Evolutionary conservation across 805 yeast species (phyloP).

Genomic region (Zygosaccharomyces bisporus): DNA sequence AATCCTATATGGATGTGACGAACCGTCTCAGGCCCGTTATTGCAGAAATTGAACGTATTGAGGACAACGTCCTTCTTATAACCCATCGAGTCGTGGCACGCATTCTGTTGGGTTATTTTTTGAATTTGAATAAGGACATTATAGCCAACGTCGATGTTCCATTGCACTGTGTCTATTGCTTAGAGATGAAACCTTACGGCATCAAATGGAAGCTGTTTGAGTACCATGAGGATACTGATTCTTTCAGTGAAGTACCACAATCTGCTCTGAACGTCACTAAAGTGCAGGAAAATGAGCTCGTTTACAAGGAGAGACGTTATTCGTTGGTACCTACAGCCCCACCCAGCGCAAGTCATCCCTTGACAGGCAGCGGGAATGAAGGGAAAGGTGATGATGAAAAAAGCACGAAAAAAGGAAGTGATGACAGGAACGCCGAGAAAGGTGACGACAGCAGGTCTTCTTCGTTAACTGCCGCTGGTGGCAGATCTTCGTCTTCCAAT

Average conservation of each 20-base stretch:
- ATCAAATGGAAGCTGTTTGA: constrained; percentile 90
- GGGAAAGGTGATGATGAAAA: constrained; percentile 15
- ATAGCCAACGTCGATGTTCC: constrained; percentile 93
- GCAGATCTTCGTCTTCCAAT: constrained; percentile 11
- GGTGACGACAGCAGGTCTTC: constrained; percentile 13
- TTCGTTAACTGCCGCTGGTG: constrained; percentile 4
- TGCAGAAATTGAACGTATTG: constrained; percentile 87
- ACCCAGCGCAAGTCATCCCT: constrained; percentile 24
- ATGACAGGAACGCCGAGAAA: constrained; percentile 16
- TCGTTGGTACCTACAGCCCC: constrained; percentile 79
- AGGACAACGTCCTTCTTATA: constrained; percentile 76
- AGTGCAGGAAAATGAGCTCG: constrained; percentile 67
- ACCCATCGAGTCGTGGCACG: constrained; percentile 91
- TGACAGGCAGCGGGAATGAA: constrained; percentile 16
- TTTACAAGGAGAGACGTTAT: constrained; percentile 63
- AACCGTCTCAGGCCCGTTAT: constrained; percentile 85
- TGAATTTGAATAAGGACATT: constrained; percentile 73
- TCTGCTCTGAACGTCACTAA: constrained; percentile 44
- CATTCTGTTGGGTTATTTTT: constrained; percentile 80
- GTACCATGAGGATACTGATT: constrained; percentile 71
- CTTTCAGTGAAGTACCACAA: constrained; percentile 64
- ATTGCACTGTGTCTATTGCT: constrained; percentile 80
- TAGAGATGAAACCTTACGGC: constrained; percentile 93
- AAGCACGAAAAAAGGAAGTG: too few relatives aligned
- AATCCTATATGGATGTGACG: constrained; percentile 89